Evolutionary conservation across 2,329 filamentous ascomycete genomes (phyloP), one percentile per base, ranked within the genome.

Genomic region (Fusarium sp.): DNA sequence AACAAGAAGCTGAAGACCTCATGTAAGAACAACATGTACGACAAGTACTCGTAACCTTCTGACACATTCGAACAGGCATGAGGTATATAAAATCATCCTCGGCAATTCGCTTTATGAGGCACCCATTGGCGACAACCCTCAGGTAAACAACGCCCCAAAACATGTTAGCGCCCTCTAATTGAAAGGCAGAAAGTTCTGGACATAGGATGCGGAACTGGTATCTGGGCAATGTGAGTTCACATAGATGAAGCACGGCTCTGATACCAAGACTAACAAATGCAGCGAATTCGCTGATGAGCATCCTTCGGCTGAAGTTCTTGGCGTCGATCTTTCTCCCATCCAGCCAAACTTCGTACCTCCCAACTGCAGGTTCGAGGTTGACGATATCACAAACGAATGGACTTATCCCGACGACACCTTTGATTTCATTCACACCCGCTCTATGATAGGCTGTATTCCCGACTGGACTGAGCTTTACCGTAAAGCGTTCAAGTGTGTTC

Each of bases 301-400:
- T 60, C 86, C 87, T 25, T 78, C 83, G 59, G 84, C 80, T 44
- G 83, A 79, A 81, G 88, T 81, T 6, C 84, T 85, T 43, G 89
- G 88, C 15, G 86, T 87, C 6, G 89, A 91, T 72, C 82, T 91
- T 4, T 89, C 87, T 19, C 88, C 89, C 1, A 88, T 89, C 19
- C 89, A 91, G 67, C 88, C 88, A 5, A 82, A 82, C 21, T 88
- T 83, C 79, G 86, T 91, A 1, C 89, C 90, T 1, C 84, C 86
- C 21, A 93, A 92, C 74, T 89, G 91, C 60, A 86, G 87, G 67
- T 93, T 92, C 64, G 85, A 91, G 61, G 86, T 92, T 43, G 90
- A 92, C 78, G 90, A 93, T 71, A 86, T 89, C 38, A 88, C 88
- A 70, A 84, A 80, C 23, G 78, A 82, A 9, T 86, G 83, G 83